Base-by-base conservation (phyloP, 805 yeast genomes). In the Yarrowia sp. region DNA sequence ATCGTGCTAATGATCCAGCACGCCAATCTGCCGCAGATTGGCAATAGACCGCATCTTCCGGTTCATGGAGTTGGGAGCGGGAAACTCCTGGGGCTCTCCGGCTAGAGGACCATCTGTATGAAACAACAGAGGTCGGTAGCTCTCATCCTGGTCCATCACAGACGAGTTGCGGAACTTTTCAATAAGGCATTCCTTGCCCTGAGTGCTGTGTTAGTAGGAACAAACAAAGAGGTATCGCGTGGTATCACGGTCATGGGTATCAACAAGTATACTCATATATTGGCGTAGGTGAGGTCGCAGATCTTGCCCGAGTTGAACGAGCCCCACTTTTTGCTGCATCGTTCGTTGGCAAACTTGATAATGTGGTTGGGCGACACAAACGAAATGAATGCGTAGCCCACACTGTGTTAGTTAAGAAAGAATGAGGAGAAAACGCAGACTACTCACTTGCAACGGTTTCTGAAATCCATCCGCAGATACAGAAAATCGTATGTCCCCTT, bases 341-440 rank as follows among this genome's bases (percentile, higher is more conserved):
- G 73, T 1, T 77, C 79, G 43, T 73, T 70, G 51, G 83, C 83
- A 69, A 83, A 81, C 9, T 75, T 73, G 42, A 80, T 76, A 33
- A 83, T 81, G 48, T 78, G 76, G 60, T 73, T 72, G 7, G 85
- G 81, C 33, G 75, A 70, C 18, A 75, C 78, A 68, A 83, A 83
- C 8, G 83, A 80, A 38, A 83, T 78, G 69, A 83, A 83, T 4
- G 85, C 86, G 72, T 83, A 83, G 6, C 86, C 86, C 35, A 82
- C 85, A 31, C 31, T 55, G 61, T 39, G 61, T 55, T 55, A 55
- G 60, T 47, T 14, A 18, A 35, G 2, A 14, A 13, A 57, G 8
- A 15, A 17, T 4, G 1, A 39, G 61, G 14, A 15, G 7, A n/a
- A 3, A 8, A 3, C n/a, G 15, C 31, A 35, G 8, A 66, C 73